These are phyloP conservation scores for Coelastrella sp. DNA, from an alignment of 139 green algal species.

Conservation along the genomic window DNA sequence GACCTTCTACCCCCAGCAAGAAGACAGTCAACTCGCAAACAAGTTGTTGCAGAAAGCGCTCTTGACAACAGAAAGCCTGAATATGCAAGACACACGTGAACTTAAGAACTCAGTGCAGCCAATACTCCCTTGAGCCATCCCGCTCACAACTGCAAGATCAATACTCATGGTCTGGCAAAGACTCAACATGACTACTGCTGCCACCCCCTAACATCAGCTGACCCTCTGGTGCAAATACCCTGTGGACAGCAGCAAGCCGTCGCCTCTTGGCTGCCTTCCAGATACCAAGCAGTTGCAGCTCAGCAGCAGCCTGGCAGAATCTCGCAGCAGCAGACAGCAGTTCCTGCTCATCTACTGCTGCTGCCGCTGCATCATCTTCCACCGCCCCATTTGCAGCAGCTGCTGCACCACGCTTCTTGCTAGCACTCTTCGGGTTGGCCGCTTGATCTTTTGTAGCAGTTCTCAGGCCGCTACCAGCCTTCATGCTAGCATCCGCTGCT, in stretches of 20 bases:
- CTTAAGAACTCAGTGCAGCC: neutral
- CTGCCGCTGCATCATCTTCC: neutral
- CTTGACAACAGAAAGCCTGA: neutral
- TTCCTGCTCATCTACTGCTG: constrained; percentile 8
- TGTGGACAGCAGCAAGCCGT: constrained; percentile 20
- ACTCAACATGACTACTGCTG: neutral
- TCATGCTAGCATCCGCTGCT: neutral
- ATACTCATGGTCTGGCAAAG: constrained; percentile 27
- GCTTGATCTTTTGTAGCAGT: neutral
- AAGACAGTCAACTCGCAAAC: neutral
- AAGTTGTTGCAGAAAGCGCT: neutral
- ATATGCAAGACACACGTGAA: neutral
- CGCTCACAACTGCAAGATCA: neutral
- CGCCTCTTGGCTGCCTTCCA: constrained; percentile 42
- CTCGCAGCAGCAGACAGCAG: constrained; percentile 46
- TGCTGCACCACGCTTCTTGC: neutral
- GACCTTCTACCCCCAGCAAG: neutral
- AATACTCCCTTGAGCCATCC: neutral
- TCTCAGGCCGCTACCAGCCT: neutral
- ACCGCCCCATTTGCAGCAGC: too few species aligned
- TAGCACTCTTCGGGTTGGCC: neutral
- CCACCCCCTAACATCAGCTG: neutral
- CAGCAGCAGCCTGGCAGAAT: constrained; percentile 51
- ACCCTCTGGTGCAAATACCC: constrained; percentile 42
- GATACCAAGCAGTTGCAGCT: constrained; percentile 51